Base-by-base conservation (phyloP, 2,329 filamentous ascomycete genomes). In the Mollisiaceae sp. region DNA sequence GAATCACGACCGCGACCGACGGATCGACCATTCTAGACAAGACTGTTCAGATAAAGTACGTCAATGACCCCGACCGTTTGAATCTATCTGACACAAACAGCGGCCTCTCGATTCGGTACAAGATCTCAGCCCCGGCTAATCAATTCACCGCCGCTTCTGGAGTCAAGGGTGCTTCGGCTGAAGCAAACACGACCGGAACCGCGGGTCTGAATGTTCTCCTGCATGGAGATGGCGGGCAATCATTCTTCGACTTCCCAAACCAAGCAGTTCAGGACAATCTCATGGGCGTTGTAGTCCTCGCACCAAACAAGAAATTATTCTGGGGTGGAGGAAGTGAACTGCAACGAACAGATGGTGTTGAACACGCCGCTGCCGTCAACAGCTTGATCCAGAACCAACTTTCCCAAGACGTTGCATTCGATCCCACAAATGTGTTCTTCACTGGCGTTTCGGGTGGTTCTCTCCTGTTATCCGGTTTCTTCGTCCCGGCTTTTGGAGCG, bases 181-280 rank as follows among this genome's bases (percentile, higher is more conserved):
- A 24, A 15, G 27, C 24, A 18, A 54, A 54, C n/a, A 18, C 24
- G 6, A 54, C 50, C 14, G 50, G 24, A 12, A 35, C 50, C 50
- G 50, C 50, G 36, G 84, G 83, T 59, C 78, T 85, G 8, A 87
- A 87, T 70, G 82, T 88, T 15, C 80, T 88, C 41, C 80, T 88
- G 3, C 85, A 88, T 73, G 85, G 85, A 59, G 85, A 88, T 72
- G 85, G 85, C 50, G 85, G 85, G 8, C 82, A 86, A 70, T 85
- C 82, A 14, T 71, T 93, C 89, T 74, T 97, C 93, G n/a, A 98
- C 83, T 55, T 97, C 86, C 66, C 85, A 86, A 77, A 93, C 91
- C 39, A 97, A 80, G 4, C 91, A 87, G 70, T 96, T 89, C 9
- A 97, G 82, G 47, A 91, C 83, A 69, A 91, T 86, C 69, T 89